phyloP scores from a whole-genome alignment of 176 grass and related monocot genomes.

The Aechmea fasciata region DNA sequence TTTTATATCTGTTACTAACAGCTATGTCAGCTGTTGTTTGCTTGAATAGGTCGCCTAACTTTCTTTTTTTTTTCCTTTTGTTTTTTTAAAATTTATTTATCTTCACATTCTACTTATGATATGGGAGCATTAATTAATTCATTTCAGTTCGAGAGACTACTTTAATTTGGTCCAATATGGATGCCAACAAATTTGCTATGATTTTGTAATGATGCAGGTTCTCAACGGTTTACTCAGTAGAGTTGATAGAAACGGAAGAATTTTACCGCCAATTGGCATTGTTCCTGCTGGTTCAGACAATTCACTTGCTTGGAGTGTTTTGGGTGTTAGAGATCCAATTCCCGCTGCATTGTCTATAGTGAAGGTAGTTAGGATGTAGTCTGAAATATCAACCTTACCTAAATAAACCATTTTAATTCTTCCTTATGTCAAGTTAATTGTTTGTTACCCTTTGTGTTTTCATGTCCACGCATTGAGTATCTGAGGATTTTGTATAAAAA shows the following conservation, averaged over 20 bases:
- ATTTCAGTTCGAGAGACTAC: no score
- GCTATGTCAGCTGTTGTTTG: no score
- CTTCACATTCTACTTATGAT: no score
- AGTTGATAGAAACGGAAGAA: slow-evolving; percentile 46
- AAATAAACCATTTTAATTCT: background rate
- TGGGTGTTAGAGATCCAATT: slow-evolving; percentile 82
- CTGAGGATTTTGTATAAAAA: no score
- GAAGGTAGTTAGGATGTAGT: slow-evolving; percentile 46
- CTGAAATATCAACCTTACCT: background rate
- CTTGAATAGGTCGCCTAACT: no score
- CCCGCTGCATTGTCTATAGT: slow-evolving; percentile 55
- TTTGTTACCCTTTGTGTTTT: background rate
- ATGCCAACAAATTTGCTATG: no score
- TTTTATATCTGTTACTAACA: no score
- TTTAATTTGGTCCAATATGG: no score
- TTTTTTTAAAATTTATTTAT: no score
- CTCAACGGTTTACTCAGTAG: slow-evolving; percentile 82
- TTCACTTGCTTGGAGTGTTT: slow-evolving; percentile 81
- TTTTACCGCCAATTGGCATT: slow-evolving; percentile 69
- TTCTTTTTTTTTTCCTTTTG: no score
- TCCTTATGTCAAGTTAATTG: background rate
- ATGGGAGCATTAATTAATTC: no score
- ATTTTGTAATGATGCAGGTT: slow-evolving; percentile 39
- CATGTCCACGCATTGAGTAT: no score
- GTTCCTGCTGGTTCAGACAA: slow-evolving; percentile 89